Base-by-base conservation (phyloP, 257 asterid genomes). In the Nicotiana tomentosiformis region DNA sequence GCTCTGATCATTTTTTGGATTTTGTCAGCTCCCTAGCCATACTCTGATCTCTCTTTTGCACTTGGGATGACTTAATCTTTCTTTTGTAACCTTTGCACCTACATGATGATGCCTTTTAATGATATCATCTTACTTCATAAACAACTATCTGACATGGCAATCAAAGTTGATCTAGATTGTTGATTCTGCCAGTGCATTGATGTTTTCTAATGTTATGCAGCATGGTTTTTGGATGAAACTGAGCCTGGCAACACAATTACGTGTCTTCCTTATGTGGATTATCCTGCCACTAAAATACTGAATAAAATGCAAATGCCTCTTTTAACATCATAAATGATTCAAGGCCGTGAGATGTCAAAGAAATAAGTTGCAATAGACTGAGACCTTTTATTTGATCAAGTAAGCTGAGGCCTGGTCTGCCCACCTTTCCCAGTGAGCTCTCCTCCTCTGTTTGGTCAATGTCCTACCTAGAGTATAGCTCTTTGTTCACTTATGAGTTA, bases 121-220 rank as follows among this genome's bases (percentile, higher is more conserved):
- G 51, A 9, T 9, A 43, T 43, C 51, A 43, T 43, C 51, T 43
- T 43, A 43, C 51, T 43, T 43, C 51, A 43, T 43, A 43, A 9
- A 43, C 12, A 43, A 43, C 12, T 9, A 53, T 4, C 7, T 53
- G 58, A 53, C 18, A 26, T 74, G 80, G 49, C 23, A 7, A 72
- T 72, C 39, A 72, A 72, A 72, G 61, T 72, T 72, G 39, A 51
- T 58, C 43, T 26, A 49, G 51, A 14, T 37, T 37, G 55, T 37
- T 69, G 56, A 37, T 69, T 69, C 56, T 69, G 17, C 77, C 77
- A 18, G 77, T 33, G 56, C 77, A 69, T 69, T 69, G 55, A n/a
- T 37, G 56, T 67, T 67, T 33, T 67, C 76, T 67, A 33, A 67
- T 67, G 76, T 67, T 67, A 67, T 67, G 76, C 33, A 30, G 23